Conservation (phyloP, 208 protist genomes). For the Trypanosomatidae sp. region DNA sequence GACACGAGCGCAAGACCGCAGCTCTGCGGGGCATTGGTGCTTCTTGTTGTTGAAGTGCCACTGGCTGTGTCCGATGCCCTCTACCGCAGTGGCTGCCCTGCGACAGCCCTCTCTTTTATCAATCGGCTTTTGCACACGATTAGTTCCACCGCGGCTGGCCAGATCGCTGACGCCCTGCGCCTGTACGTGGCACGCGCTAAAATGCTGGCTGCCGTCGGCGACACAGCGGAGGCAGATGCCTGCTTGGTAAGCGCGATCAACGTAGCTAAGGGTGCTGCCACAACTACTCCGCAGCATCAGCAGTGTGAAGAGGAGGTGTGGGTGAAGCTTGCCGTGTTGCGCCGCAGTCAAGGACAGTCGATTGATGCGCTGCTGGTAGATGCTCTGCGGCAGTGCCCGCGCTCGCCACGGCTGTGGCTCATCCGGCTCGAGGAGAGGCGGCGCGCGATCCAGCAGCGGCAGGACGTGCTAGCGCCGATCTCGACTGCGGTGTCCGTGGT, state of each 20-base stretch:
- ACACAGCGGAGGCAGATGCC: conserved; percentile 35
- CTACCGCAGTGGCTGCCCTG: conserved; percentile 9
- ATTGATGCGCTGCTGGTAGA: conserved; percentile 19
- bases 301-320: conserved; percentile 41
- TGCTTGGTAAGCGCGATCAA: conserved; percentile 34
- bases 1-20: not conserved
- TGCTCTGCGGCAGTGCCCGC: conserved; percentile 37
- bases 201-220: conserved; percentile 34
- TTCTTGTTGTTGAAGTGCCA: conserved; percentile 25
- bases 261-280: not conserved
- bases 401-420: conserved; percentile 60
- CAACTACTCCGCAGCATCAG: not conserved
- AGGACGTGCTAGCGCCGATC: conserved; percentile 3
- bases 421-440: conserved; percentile 57
- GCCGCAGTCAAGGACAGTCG: conserved; percentile 32
- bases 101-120: conserved; percentile 12
- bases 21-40: not conserved
- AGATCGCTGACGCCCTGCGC: conserved; percentile 5
- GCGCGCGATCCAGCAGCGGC: conserved; percentile 12
- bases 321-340: conserved; percentile 63
- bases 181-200: conserved; percentile 42
- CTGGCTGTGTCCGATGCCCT: conserved; percentile 25
- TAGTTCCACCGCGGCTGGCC: not conserved
- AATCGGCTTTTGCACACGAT: conserved; percentile 4
- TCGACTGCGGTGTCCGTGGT: not conserved